Base-by-base conservation (phyloP, 306 rosid species). In the Alnus glutinosa region DNA sequence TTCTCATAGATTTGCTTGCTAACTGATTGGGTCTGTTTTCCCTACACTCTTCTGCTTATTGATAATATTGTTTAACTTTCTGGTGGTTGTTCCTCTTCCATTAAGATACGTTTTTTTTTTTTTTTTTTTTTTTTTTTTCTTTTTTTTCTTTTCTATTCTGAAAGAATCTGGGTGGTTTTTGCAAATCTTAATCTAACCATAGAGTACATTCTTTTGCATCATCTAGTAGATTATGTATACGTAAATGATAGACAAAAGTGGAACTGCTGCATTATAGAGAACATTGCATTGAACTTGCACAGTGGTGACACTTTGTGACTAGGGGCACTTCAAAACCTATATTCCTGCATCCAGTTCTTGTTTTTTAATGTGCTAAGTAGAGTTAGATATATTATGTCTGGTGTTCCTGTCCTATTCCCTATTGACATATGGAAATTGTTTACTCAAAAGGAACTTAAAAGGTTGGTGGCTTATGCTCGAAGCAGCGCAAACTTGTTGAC, bases 381-480 rank as follows among this genome's bases (percentile, higher is more conserved):
- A 54, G 57, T 70, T 42, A 57, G 68, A 78, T 83, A 67, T 39
- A 36, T 55, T 9, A 62, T 44, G 2, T 49, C 7, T 46, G 77
- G 50, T 70, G 16, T 73, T 57, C 57, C 23, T 75, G 73, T 79
- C 52, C 58, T 64, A n/a, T 84, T 12, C 34, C 71, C 37, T 69
- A 46, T 77, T 76, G 76, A 77, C 67, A 48, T 11, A 5, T 67
- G 62, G 34, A 49, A 71, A 9, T 70, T 77, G 37, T 79, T 66
- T 49, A 50, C 82, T 73, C 77, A 48, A 83, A 79, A 94, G 98
- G 95, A 92, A 79, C 92, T 92, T 47, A 92, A 87, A 84, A 81
- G 98, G 86, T 83, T 94, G 83, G 91, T 69, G 76, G 98, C 97
- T 39, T 95, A 92, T 84, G 97, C 98, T 75, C 87, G 86, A 83